phyloP scores from a whole-genome alignment of 1,284 basidiomycete genomes.

The Takashimella tepidaria region DNA sequence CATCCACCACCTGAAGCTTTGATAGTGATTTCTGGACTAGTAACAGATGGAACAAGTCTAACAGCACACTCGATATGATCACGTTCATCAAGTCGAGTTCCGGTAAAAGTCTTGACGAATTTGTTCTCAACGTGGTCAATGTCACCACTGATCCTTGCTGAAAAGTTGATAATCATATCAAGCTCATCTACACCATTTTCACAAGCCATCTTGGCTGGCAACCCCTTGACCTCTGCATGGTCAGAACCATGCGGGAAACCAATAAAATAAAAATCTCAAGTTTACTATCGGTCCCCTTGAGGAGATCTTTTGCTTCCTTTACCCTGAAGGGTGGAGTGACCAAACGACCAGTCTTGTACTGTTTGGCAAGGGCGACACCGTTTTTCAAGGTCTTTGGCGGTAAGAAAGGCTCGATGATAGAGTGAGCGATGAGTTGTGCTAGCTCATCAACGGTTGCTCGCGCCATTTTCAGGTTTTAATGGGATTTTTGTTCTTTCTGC shows the following conservation, averaged over 20 bases:
- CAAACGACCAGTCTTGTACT: not conserved
- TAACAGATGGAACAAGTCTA: not conserved
- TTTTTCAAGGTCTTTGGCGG: not conserved
- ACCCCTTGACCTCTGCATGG: not conserved
- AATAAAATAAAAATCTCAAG: not conserved
- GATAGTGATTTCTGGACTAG: not conserved
- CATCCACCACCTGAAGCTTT: not conserved
- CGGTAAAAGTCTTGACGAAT: conserved; percentile 4
- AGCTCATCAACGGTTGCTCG: conserved; percentile 2
- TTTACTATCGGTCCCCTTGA: not conserved
- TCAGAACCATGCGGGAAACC: conserved; percentile 1
- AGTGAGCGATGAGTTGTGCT: not conserved
- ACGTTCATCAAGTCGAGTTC: not conserved
- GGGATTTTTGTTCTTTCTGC: no score
- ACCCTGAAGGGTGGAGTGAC: conserved; percentile 2
- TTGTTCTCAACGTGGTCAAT: conserved; percentile 1
- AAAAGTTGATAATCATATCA: conserved; percentile 3
- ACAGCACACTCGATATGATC: not conserved
- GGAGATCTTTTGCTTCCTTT: not conserved
- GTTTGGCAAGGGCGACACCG: conserved; percentile 1
- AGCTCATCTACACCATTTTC: conserved; percentile 3
- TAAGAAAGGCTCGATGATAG: not conserved
- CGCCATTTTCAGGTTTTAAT: no score
- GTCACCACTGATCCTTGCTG: not conserved
- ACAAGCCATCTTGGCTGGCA: not conserved